phyloP scores from a whole-genome alignment of 306 rosid species.

The Herpetospermum pedunculosum region DNA sequence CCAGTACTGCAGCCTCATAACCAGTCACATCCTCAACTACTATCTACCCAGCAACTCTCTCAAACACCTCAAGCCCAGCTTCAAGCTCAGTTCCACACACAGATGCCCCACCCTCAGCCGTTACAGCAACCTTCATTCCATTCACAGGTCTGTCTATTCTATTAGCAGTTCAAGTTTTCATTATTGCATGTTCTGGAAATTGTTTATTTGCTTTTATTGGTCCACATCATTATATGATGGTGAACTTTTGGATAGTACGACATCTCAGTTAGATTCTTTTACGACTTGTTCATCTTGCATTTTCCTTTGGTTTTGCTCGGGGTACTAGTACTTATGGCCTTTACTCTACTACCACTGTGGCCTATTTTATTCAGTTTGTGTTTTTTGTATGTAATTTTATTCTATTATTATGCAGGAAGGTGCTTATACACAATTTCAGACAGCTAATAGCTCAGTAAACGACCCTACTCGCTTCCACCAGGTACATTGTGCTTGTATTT shows the following conservation, averaged over 20 bases:
- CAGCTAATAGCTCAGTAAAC: slow-evolving; percentile 22
- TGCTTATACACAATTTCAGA: slow-evolving; percentile 40
- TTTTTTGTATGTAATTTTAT: neutral
- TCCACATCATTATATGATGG: neutral
- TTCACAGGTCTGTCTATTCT: slow-evolving; percentile 30
- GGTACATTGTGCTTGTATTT: slow-evolving; percentile 23
- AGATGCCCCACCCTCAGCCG: slow-evolving; percentile 40
- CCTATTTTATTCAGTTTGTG: neutral
- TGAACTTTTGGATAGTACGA: neutral
- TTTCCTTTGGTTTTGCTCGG: neutral
- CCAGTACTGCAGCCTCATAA: slow-evolving; percentile 43
- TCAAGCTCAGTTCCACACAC: slow-evolving; percentile 52
- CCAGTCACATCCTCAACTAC: slow-evolving; percentile 40
- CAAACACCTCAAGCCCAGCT: slow-evolving; percentile 47
- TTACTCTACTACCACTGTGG: neutral
- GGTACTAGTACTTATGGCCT: neutral
- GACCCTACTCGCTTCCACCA: slow-evolving; percentile 47
- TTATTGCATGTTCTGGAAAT: neutral
- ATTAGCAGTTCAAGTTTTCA: slow-evolving; percentile 1
- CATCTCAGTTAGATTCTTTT: neutral
- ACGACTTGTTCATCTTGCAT: neutral
- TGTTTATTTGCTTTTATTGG: slow-evolving; percentile 4
- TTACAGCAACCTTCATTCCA: slow-evolving; percentile 44
- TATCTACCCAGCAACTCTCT: slow-evolving; percentile 40
- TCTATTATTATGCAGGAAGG: slow-evolving; percentile 27